phyloP scores from a whole-genome alignment of 2,329 filamentous ascomycete genomes.

The Ophiocordyceps unilateralis region DNA sequence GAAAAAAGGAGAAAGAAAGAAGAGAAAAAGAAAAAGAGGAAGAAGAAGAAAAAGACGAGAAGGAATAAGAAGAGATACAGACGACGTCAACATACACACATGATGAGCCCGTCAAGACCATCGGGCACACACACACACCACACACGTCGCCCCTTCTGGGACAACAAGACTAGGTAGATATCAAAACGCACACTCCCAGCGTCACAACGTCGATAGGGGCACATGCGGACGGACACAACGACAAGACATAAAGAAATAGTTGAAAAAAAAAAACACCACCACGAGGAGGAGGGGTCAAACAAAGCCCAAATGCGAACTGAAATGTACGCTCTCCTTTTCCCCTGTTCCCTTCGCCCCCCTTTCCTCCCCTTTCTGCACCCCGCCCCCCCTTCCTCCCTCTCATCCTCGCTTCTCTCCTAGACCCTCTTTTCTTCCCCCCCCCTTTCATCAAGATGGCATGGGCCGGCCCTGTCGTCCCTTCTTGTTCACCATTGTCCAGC shows the following conservation, averaged over 20 bases:
- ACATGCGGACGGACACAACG: slow-evolving; percentile 42
- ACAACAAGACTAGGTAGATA: no score
- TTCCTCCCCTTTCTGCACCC: background rate
- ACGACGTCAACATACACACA: no score
- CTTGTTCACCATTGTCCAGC: slow-evolving; percentile 41
- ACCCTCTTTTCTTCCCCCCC: background rate
- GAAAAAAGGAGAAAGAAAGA: background rate
- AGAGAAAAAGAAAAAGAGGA: background rate
- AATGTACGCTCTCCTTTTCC: slow-evolving; percentile 14
- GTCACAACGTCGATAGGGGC: no score
- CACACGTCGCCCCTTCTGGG: no score
- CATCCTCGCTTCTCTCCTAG: background rate
- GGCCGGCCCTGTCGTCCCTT: slow-evolving; percentile 19
- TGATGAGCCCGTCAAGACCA: no score
- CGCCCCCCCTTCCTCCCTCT: background rate
- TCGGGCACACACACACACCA: no score
- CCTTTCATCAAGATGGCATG: slow-evolving; percentile 6
- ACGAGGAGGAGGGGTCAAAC: no score
- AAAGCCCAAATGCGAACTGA: background rate
- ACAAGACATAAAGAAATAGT: slow-evolving; percentile 9
- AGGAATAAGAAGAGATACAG: no score
- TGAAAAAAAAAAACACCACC: background rate
- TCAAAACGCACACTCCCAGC: no score
- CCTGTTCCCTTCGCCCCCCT: background rate
- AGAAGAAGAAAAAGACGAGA: no score